These are phyloP conservation scores for Aspergillus pseudonomiae DNA, from an alignment of 2,329 filamentous ascomycete genomes.

Conservation along the genomic window DNA sequence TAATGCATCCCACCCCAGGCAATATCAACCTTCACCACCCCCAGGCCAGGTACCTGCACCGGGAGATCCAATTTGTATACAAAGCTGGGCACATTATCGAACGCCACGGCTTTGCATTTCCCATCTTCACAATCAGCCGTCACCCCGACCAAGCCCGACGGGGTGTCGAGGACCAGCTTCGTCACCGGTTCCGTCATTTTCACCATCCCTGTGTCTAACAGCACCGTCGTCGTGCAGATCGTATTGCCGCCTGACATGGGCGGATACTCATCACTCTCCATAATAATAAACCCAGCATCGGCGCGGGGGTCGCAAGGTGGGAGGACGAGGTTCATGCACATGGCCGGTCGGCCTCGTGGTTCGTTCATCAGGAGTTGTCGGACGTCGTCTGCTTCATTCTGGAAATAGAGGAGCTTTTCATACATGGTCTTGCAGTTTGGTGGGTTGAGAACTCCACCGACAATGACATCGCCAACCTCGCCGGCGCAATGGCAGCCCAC, in stretches of 20 bases:
- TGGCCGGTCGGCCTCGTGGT: conserved; percentile 46
- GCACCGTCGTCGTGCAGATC: conserved; percentile 47
- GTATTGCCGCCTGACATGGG: conserved; percentile 51
- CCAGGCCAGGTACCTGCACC: not conserved
- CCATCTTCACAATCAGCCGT: conserved; percentile 42
- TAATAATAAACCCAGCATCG: conserved; percentile 49
- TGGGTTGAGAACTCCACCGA: conserved; percentile 50
- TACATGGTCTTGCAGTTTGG: conserved; percentile 47
- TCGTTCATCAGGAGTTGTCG: conserved; percentile 51
- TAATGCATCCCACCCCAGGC: conserved; percentile 53
- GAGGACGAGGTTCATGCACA: conserved; percentile 45
- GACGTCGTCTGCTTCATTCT: conserved; percentile 41
- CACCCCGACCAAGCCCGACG: conserved; percentile 47
- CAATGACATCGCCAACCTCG: conserved; percentile 53
- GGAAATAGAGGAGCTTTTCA: conserved; percentile 51
- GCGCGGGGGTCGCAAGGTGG: conserved; percentile 48
- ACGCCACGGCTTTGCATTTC: not conserved
- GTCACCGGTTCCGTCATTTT: conserved; percentile 49
- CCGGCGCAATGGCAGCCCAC: conserved; percentile 28
- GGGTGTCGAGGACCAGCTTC: conserved; percentile 45
- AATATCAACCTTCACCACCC: conserved; percentile 40
- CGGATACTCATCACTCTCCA: conserved; percentile 51
- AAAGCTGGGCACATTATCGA: not conserved
- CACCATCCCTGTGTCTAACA: conserved; percentile 53
- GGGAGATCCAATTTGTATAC: not conserved